Conservation (phyloP, 306 rosid genomes). For the Citrullus amarus region DNA sequence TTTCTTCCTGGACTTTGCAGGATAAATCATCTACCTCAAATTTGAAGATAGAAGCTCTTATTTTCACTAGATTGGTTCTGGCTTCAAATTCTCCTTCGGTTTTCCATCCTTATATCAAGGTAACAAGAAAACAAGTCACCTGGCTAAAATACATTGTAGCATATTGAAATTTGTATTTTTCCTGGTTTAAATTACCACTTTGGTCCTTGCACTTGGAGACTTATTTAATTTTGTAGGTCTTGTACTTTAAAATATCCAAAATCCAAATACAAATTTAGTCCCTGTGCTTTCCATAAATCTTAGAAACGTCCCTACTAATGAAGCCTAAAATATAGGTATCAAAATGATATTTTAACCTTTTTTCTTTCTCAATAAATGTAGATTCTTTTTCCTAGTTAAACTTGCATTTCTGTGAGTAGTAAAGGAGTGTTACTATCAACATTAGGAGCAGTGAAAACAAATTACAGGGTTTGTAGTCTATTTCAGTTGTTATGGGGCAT, state of each 20-base stretch:
- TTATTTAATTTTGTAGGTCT: background rate
- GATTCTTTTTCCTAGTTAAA: background rate
- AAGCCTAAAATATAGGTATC: background rate
- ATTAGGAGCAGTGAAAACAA: background rate
- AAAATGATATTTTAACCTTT: background rate
- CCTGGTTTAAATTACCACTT: background rate
- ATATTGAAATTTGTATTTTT: background rate
- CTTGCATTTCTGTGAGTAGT: background rate
- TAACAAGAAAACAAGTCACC: slow-evolving; percentile 10
- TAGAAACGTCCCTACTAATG: background rate
- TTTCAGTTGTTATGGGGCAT: background rate
- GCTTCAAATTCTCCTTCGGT: slow-evolving; percentile 92
- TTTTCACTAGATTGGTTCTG: slow-evolving; percentile 78
- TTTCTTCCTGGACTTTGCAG: slow-evolving; percentile 21
- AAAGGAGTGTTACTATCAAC: background rate
- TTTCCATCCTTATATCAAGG: slow-evolving; percentile 91
- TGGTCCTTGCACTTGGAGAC: background rate
- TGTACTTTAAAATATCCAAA: too few species aligned
- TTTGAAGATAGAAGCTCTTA: slow-evolving; percentile 94
- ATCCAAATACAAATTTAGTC: too few species aligned
- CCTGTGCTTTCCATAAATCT: too few species aligned
- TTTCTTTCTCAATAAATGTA: background rate
- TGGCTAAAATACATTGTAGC: background rate
- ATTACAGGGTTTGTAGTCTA: background rate
- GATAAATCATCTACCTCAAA: slow-evolving; percentile 96